Conservation (phyloP, 306 rosid genomes). For the Citrullus amarus region DNA sequence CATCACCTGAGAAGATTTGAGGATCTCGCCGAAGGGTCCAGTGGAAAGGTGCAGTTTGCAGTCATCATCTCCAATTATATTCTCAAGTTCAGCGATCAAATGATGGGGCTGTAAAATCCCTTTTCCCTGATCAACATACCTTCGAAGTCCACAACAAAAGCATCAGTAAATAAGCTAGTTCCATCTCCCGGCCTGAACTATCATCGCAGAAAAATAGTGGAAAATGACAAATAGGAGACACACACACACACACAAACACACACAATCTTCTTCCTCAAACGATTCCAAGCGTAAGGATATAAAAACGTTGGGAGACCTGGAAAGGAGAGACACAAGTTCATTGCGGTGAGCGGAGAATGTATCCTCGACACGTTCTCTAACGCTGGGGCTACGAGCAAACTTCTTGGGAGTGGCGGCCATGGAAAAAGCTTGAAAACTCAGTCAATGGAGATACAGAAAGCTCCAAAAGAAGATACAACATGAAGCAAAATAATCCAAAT, state of each 20-base stretch:
- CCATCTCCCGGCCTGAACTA: no score
- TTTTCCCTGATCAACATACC: slow-evolving; percentile 83
- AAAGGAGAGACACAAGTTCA: slow-evolving; percentile 73
- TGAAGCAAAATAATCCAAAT: not conserved
- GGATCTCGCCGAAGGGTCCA: slow-evolving; percentile 37
- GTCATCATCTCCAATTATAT: slow-evolving; percentile 24
- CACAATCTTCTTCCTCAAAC: no score
- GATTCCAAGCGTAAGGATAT: not conserved
- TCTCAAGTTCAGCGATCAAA: slow-evolving; percentile 68
- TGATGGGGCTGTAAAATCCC: slow-evolving; percentile 82
- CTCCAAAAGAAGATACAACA: not conserved
- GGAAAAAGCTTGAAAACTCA: not conserved
- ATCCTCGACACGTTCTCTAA: slow-evolving; percentile 72
- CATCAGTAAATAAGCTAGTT: not conserved
- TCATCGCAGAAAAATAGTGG: no score
- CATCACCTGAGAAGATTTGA: slow-evolving; percentile 50
- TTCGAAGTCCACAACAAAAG: slow-evolving; percentile 9
- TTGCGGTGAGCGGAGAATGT: slow-evolving; percentile 80
- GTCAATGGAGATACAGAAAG: not conserved
- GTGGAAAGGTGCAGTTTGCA: slow-evolving; percentile 21
- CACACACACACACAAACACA: no score
- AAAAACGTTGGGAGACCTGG: slow-evolving; percentile 36
- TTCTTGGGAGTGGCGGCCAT: slow-evolving; percentile 42
- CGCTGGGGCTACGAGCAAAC: slow-evolving; percentile 49
- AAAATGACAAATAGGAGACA: no score